Percentiles rank a stretch among this genome's conserved stretches.
Conservation (phyloP, 176 grass and related monocot species). For the Saccharum spontaneum region DNA sequence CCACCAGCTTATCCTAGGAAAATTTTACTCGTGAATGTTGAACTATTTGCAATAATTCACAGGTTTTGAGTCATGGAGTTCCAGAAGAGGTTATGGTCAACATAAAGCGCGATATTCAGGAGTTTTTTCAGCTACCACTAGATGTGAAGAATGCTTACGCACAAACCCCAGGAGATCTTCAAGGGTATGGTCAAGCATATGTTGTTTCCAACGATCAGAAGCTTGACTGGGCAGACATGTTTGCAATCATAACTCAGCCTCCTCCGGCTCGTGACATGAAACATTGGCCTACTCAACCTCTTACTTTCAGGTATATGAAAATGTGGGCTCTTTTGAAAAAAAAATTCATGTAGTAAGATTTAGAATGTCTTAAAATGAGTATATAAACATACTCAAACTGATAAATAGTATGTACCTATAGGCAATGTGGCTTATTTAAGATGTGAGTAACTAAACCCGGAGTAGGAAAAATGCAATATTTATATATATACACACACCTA, state of each 20-base stretch:
- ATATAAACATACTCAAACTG: too few species aligned
- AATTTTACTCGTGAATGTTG: not conserved
- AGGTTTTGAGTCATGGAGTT: slow-evolving; percentile 59
- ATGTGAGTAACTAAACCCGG: too few species aligned
- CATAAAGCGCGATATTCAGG: slow-evolving; percentile 23
- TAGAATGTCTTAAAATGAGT: too few species aligned
- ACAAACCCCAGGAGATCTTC: slow-evolving; percentile 37
- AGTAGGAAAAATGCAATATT: too few species aligned
- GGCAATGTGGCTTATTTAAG: too few species aligned
- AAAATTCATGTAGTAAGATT: too few species aligned
- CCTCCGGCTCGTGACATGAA: slow-evolving; percentile 38
- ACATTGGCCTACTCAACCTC: slow-evolving; percentile 40
- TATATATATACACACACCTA: too few species aligned
- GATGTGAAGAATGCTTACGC: slow-evolving; percentile 44
- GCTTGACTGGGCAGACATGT: slow-evolving; percentile 59
- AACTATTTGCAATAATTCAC: not conserved
- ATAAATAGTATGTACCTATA: too few species aligned
- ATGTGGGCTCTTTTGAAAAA: too few species aligned
- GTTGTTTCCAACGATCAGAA: slow-evolving; percentile 48
- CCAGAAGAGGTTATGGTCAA: slow-evolving; percentile 38
- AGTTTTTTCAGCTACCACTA: slow-evolving; percentile 47
- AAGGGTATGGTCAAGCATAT: slow-evolving; percentile 63
- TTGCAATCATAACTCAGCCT: slow-evolving; percentile 40
- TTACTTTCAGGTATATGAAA: slow-evolving; percentile 36
- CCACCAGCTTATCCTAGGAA: not conserved